Evolutionary conservation across 441 rosid species (phyloP), one percentile per base, ranked within the genome.

Genomic region (Viola pubescens): DNA sequence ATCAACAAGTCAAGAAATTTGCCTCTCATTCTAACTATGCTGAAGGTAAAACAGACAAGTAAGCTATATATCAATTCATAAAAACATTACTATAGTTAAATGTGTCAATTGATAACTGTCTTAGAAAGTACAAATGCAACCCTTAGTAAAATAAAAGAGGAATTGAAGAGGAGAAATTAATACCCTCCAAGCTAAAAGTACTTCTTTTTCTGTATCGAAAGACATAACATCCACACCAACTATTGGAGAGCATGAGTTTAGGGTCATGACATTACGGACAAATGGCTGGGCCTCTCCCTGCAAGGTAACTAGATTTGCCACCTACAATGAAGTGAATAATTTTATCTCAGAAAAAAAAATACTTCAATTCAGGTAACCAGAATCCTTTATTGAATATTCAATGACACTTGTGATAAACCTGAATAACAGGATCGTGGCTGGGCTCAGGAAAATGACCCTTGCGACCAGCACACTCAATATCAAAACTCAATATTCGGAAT

Each of bases 381-480:
- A 68, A 45, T 46, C 61, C 39, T 63, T 45, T 54, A 37, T 7
- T 54, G 37, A 58, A 61, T 16, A 63, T 63, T 62, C 44, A 59
- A 47, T 26, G 54, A 64, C 58, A 61, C 26, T 11, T 43, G 9
- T 5, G 41, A 40, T 61, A 62, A 55, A 94, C 99, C 97, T 94
- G 99, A 77, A 94, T 94, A 63, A 94, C 96, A 61, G 97, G 97
- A 78, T 94, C 99, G 61, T 90, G 99, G 55, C 73, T 77, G 67
- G 99, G 88, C 87, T 94, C 99, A 3, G 99, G 99, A 81, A 94
- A 94, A 73, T 94, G 97, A 60, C 99, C 99, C 79, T 90, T 94
- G 60, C 94, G 97, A 51, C 99, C 99, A 48, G 99, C 97, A 75
- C 97, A 94, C 81, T 94, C 97, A 52, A 94, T 94, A 68, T 94